Conservation (phyloP, 371 early-diverging fungal genomes). For the Gilbertella persicaria region DNA sequence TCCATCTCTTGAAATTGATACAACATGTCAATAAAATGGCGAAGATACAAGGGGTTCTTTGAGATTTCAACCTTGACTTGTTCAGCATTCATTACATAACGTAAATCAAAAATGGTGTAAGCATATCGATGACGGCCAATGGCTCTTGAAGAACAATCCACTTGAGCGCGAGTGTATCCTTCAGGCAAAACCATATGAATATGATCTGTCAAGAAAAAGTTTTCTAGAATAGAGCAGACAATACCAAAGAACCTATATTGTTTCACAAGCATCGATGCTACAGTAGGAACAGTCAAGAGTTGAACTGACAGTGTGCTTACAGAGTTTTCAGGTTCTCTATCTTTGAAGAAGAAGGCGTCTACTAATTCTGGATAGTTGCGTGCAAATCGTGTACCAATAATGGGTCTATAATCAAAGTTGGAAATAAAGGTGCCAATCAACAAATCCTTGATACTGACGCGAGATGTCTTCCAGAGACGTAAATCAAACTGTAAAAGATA, state of each 20-base stretch:
- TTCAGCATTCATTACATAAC: slow-evolving; percentile 73
- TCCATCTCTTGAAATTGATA: slow-evolving; percentile 93
- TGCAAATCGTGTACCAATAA: slow-evolving; percentile 68
- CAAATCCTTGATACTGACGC: slow-evolving; percentile 78
- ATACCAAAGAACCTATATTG: slow-evolving; percentile 77
- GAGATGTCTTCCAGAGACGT: slow-evolving; percentile 87
- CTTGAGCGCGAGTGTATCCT: slow-evolving; percentile 47
- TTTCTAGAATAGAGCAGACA: slow-evolving; percentile 65
- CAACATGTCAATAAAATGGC: slow-evolving; percentile 77
- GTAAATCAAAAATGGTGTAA: slow-evolving; percentile 83
- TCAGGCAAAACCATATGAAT: slow-evolving; percentile 39
- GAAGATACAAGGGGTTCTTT: slow-evolving; percentile 63
- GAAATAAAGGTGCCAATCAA: slow-evolving; percentile 84
- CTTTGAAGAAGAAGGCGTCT: slow-evolving; percentile 76
- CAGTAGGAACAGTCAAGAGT: slow-evolving; percentile 90
- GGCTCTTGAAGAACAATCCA: slow-evolving; percentile 74
- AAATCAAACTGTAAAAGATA: slow-evolving; percentile 81
- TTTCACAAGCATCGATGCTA: slow-evolving; percentile 78
- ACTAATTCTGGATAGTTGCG: slow-evolving; percentile 79
- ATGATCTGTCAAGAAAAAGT: slow-evolving; percentile 69
- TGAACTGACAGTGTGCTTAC: slow-evolving; percentile 90
- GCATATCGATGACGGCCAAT: slow-evolving; percentile 81
- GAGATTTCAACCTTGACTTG: slow-evolving; percentile 57
- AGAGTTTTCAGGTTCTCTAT: slow-evolving; percentile 88
- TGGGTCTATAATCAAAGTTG: slow-evolving; percentile 75